A percentile compares a stretch with the other conserved stretches of the same genome.
Conservation (phyloP, 2,329 filamentous ascomycete species). For the Penicillium sp. region DNA sequence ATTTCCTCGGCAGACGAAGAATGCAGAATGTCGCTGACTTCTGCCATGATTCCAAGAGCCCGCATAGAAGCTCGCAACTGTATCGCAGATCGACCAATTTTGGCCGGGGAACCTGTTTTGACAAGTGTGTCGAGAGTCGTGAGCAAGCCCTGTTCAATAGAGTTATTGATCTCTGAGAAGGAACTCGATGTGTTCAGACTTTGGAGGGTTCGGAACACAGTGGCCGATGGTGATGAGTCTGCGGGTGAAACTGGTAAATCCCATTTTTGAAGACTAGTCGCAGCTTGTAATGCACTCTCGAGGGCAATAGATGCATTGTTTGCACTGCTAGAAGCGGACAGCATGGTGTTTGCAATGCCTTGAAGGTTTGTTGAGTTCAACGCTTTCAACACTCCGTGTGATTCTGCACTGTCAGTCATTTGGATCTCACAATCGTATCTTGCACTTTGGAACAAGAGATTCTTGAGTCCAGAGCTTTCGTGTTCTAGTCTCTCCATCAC, state of each 20-base stretch:
- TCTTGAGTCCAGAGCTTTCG: slow-evolving; percentile 83
- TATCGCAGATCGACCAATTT: slow-evolving; percentile 39
- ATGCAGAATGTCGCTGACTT: slow-evolving; percentile 76
- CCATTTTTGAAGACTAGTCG: slow-evolving; percentile 85
- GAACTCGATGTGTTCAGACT: slow-evolving; percentile 69
- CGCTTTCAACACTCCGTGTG: slow-evolving; percentile 71
- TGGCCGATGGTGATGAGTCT: slow-evolving; percentile 65
- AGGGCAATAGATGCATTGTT: slow-evolving; percentile 54
- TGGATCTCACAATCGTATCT: slow-evolving; percentile 84
- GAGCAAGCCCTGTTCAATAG: slow-evolving; percentile 64
- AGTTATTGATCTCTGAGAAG: slow-evolving; percentile 54
- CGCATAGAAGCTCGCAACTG: slow-evolving; percentile 61
- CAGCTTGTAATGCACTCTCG: slow-evolving; percentile 75
- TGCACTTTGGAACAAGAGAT: slow-evolving; percentile 85
- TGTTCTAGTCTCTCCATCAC: slow-evolving; percentile 84
- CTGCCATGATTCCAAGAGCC: slow-evolving; percentile 71
- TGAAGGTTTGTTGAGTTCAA: slow-evolving; percentile 80
- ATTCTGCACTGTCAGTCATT: slow-evolving; percentile 59
- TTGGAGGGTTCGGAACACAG: slow-evolving; percentile 79
- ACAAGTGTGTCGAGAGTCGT: slow-evolving; percentile 46
- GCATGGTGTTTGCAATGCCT: slow-evolving; percentile 79
- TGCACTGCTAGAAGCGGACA: slow-evolving; percentile 62
- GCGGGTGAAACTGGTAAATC: slow-evolving; percentile 74
- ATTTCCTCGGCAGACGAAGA: slow-evolving; percentile 63
- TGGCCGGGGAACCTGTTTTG: slow-evolving; percentile 36